phyloP scores from a whole-genome alignment of 106 monocot species.

The Dioscorea zingiberensis region DNA sequence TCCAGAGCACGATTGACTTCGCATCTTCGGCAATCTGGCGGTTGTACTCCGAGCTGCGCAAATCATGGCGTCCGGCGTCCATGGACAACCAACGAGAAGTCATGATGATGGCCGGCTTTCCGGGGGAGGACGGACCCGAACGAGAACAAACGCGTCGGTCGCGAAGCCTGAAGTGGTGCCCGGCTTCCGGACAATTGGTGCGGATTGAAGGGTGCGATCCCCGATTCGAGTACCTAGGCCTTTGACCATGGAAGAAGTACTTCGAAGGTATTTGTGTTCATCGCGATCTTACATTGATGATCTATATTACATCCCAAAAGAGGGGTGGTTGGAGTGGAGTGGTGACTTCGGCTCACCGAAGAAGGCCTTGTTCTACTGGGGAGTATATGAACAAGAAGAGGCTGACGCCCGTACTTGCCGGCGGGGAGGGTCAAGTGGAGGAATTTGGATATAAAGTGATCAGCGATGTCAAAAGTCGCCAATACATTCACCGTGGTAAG shows the following conservation, averaged over 20 bases:
- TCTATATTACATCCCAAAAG: slow-evolving; percentile 15
- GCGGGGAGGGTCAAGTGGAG: slow-evolving; percentile 32
- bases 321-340: slow-evolving; percentile 36
- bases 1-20: slow-evolving; percentile 43
- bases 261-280: slow-evolving; percentile 31
- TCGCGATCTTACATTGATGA: slow-evolving; percentile 29
- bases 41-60: slow-evolving; percentile 37
- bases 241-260: slow-evolving; percentile 50
- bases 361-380: slow-evolving; percentile 28
- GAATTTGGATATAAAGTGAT: slow-evolving; percentile 34
- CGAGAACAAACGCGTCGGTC: slow-evolving; percentile 36
- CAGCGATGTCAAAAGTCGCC: slow-evolving; percentile 15
- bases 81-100: slow-evolving; percentile 27
- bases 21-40: slow-evolving; percentile 37
- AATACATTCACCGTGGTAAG: slow-evolving; percentile 21
- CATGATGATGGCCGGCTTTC: slow-evolving; percentile 19
- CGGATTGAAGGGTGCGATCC: slow-evolving; percentile 7
- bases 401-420: slow-evolving; percentile 24
- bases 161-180: slow-evolving; percentile 24
- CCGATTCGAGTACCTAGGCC: slow-evolving; percentile 26
- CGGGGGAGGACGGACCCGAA: slow-evolving; percentile 34
- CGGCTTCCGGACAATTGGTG: slow-evolving; percentile 14
- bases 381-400: slow-evolving; percentile 29
- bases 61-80: slow-evolving; percentile 14
- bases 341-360: slow-evolving; percentile 19